Percentiles rank a stretch among this genome's conserved stretches.
Evolutionary conservation across 345 rosid genomes (phyloP).

Genomic region (Heritiera littoralis): DNA sequence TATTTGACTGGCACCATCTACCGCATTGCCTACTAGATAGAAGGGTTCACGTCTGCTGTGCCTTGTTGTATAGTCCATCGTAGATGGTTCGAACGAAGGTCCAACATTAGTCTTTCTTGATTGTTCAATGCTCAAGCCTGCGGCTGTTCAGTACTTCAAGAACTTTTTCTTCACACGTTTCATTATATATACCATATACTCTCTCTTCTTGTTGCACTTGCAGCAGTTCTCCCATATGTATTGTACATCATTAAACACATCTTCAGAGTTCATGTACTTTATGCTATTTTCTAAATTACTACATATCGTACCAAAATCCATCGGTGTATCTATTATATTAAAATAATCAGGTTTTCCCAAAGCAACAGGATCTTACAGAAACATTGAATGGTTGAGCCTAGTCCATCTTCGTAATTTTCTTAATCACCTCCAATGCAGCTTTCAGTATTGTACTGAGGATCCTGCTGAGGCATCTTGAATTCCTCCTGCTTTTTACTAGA

Average conservation of each 20-base stretch:
- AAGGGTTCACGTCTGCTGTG: slow-evolving; percentile 22
- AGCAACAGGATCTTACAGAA: slow-evolving; percentile 30
- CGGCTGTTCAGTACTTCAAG: slow-evolving; percentile 60
- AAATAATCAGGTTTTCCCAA: slow-evolving; percentile 17
- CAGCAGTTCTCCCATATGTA: no score
- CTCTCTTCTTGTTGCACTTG: no score
- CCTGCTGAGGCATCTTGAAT: slow-evolving; percentile 1
- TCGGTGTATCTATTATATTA: no score
- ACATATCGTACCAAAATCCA: no score
- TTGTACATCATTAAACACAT: no score
- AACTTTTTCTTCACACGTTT: slow-evolving; percentile 65
- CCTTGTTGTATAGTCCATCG: slow-evolving; percentile 17
- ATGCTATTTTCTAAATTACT: no score
- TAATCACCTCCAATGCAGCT: slow-evolving; percentile 45
- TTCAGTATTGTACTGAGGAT: slow-evolving; percentile 33
- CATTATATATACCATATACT: slow-evolving; percentile 29
- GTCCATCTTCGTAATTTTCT: slow-evolving; percentile 53
- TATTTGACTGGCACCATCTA: neutral
- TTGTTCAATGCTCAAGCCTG: slow-evolving; percentile 46
- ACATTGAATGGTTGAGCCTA: slow-evolving; percentile 47
- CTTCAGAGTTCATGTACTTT: no score
- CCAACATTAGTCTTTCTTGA: slow-evolving; percentile 26
- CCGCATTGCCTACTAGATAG: slow-evolving; percentile 6
- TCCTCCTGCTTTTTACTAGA: slow-evolving; percentile 23
- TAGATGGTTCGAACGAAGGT: neutral